Percentiles rank a stretch among this genome's conserved stretches.
Conservation (phyloP, 768 basidiomycete genomes). For the Phallus indusiatus region DNA sequence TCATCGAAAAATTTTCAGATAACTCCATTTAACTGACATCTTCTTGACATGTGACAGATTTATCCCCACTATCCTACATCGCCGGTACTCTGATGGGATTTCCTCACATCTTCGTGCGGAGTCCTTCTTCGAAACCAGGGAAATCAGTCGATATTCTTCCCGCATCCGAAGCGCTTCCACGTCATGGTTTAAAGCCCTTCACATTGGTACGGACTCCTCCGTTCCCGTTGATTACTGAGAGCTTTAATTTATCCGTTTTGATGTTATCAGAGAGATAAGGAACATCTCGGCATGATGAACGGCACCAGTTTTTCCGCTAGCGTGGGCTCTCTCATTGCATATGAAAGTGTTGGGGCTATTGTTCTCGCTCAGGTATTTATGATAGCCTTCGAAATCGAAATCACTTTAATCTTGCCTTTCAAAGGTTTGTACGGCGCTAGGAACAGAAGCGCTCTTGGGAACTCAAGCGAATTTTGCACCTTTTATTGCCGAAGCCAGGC, state of each 20-base stretch:
- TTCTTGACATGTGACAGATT: constrained; percentile 42
- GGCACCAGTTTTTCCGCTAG: constrained; percentile 82
- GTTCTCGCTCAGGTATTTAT: constrained; percentile 20
- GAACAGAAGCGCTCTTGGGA: constrained; percentile 73
- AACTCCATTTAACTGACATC: background rate
- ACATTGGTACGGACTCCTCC: constrained; percentile 14
- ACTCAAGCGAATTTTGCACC: constrained; percentile 62
- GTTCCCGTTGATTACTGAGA: constrained; percentile 9
- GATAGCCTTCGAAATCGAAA: background rate
- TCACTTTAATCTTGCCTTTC: constrained; percentile 25
- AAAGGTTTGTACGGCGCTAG: constrained; percentile 73
- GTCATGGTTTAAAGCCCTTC: constrained; percentile 38
- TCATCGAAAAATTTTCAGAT: too few relatives aligned
- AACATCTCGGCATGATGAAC: constrained; percentile 74
- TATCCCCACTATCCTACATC: constrained; percentile 73
- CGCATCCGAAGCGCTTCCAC: constrained; percentile 22
- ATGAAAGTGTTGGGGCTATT: constrained; percentile 44
- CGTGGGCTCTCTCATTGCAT: constrained; percentile 63
- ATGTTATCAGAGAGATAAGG: constrained; percentile 40
- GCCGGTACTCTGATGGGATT: constrained; percentile 76
- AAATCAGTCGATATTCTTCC: constrained; percentile 4
- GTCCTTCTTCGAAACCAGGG: constrained; percentile 4
- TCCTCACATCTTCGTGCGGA: constrained; percentile 58
- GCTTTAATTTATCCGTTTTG: constrained; percentile 29
- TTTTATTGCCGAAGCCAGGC: constrained; percentile 70